Evolutionary conservation across 371 early-diverging fungal species (phyloP).

Genomic region (Cokeromyces recurvatus): DNA sequence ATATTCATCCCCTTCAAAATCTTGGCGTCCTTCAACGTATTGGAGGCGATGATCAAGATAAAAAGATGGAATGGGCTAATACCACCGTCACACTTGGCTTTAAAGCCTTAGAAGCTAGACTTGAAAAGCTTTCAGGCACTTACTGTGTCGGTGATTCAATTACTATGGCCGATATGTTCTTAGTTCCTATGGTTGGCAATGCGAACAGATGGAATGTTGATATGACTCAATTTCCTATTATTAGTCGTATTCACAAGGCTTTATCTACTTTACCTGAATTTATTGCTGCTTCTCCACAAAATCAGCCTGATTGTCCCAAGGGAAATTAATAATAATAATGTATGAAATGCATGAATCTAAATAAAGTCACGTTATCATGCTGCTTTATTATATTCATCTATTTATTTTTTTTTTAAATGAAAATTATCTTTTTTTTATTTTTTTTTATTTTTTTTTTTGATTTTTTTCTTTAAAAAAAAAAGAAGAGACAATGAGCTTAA

Average conservation of each 20-base stretch:
- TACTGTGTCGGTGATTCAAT: conserved; percentile 82
- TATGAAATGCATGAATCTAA: too few relatives aligned
- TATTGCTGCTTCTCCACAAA: conserved; percentile 59
- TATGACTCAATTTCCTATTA: conserved; percentile 64
- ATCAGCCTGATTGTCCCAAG: conserved; percentile 72
- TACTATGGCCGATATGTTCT: conserved; percentile 80
- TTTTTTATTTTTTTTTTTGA: conserved; percentile 1
- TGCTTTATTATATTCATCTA: too few relatives aligned
- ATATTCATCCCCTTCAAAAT: conserved; percentile 91
- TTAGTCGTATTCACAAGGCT: conserved; percentile 51
- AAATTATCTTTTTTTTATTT: too few relatives aligned
- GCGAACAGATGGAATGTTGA: conserved; percentile 73
- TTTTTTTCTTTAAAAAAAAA: too few relatives aligned
- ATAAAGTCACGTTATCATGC: too few relatives aligned
- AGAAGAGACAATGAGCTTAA: conserved; percentile 50
- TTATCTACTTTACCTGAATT: conserved; percentile 65
- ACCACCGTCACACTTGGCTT: conserved; percentile 63
- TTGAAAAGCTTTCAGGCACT: conserved; percentile 57
- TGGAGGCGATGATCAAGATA: conserved; percentile 43
- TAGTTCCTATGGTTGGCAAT: conserved; percentile 82
- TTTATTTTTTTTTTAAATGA: neutral
- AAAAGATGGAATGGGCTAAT: conserved; percentile 61
- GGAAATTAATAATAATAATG: conserved; percentile 32
- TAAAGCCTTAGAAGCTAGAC: conserved; percentile 62
- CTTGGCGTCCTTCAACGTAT: conserved; percentile 63